Base-by-base conservation (phyloP, 805 yeast species). In the Hanseniaspora lachancei region DNA sequence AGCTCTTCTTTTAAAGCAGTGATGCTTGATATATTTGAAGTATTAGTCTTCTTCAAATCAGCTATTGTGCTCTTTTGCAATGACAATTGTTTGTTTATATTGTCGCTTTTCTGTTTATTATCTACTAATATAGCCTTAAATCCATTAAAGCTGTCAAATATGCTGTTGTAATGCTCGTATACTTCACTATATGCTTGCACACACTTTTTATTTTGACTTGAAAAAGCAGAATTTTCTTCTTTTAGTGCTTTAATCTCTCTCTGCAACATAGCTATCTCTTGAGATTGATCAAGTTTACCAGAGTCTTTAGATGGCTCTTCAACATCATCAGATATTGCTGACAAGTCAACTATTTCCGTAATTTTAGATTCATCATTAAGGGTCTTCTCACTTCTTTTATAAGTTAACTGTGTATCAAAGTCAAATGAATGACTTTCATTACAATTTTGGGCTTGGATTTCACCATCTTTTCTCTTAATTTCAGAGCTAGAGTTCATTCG, bases 391-490 rank as follows among this genome's bases (percentile, higher is more conserved):
- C 5, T 13, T 32, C 13, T n/a, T 15, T 29, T 32, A 16, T 40
- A 9, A 32, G 35, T 32, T 10, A 15, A 32, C 13, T 32, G 35
- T 2, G 35, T 12, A 32, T 32, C 35, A 32, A 16, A 15, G 2
- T 32, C n/a, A n/a, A 23, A 20, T 9, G 7, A 34, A 9, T 3
- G 3, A 16, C 20, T 9, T n/a, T 13, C 18, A 43, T 29, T 3
- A 63, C 12, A 64, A 23, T 60, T 63, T 9, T 58, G 57, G 40
- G 65, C 60, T 12, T 64, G 51, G 64, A 66, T 1, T 64, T 59
- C 53, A 66, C 67, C 10, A 67, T 62, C 46, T 64, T 67, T 1
- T 67, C 54, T 32, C 68, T 61, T n/a, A 68, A 66, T 53, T 64
- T 66, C 36, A 67, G 68, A 8, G 66, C 35, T 47, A 36, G 27